phyloP scores from a whole-genome alignment of 1,284 basidiomycete species.

The Neotropicomus parvogracilis region DNA sequence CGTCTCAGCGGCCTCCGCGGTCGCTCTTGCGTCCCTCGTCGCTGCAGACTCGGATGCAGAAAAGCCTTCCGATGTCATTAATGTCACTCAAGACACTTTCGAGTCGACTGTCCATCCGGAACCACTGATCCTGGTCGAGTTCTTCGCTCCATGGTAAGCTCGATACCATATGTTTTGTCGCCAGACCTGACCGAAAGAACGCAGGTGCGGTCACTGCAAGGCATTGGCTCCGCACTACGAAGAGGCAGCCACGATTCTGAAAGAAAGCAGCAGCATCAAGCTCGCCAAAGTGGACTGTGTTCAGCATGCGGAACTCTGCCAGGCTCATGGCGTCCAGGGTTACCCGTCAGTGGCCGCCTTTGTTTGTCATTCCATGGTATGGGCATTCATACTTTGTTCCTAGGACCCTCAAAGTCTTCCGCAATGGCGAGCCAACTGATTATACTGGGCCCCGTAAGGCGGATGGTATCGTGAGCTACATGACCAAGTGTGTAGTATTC shows the following conservation, averaged over 20 bases:
- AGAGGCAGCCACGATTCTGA: constrained; percentile 90
- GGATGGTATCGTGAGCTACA: constrained; percentile 96
- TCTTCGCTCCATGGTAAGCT: constrained; percentile 85
- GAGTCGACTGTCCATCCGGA: constrained; percentile 66
- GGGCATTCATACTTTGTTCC: neutral
- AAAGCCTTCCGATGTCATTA: constrained; percentile 77
- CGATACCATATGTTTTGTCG: neutral
- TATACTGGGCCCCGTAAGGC: constrained; percentile 91
- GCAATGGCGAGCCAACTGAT: constrained; percentile 72
- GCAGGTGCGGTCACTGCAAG: constrained; percentile 89
- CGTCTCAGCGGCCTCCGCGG: constrained; percentile 47
- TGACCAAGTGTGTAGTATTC: constrained; percentile 79
- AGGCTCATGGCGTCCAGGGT: constrained; percentile 80
- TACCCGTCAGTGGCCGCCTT: constrained; percentile 70
- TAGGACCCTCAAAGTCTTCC: constrained; percentile 89
- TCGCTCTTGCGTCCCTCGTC: constrained; percentile 55
- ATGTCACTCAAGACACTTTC: constrained; percentile 71
- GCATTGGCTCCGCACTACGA: constrained; percentile 93
- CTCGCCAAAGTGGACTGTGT: constrained; percentile 97
- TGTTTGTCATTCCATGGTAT: neutral
- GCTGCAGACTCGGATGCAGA: constrained; percentile 54
- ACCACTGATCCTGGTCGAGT: constrained; percentile 88
- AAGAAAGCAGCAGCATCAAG: constrained; percentile 84
- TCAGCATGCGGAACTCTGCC: constrained; percentile 83
- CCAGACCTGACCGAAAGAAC: neutral